phyloP scores from a whole-genome alignment of 2,329 filamentous ascomycete genomes.

The Monosporascus sp. region DNA sequence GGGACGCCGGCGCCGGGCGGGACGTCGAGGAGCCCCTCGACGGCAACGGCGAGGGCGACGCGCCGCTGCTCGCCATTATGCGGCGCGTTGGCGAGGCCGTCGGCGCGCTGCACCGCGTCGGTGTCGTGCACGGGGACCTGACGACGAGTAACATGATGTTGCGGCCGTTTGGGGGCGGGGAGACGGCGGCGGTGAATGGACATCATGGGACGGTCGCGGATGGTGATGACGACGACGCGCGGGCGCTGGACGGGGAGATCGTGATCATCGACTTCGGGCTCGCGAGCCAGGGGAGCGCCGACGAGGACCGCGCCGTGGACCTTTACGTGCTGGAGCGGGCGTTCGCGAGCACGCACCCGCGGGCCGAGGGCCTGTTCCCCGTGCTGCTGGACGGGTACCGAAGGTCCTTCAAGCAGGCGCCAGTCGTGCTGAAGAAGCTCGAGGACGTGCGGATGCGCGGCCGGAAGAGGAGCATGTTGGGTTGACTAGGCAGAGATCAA shows the following conservation, averaged over 20 bases:
- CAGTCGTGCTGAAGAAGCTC: constrained; percentile 69
- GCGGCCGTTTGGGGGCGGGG: constrained; percentile 31
- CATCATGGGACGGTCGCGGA: constrained; percentile 2
- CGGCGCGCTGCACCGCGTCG: constrained; percentile 72
- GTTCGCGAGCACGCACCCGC: constrained; percentile 90
- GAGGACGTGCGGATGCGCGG: constrained; percentile 93
- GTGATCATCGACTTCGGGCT: constrained; percentile 94
- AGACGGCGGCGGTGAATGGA: constrained; percentile 2
- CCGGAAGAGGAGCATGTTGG: constrained; percentile 94
- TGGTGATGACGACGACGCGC: constrained; percentile 15
- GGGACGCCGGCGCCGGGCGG: constrained; percentile 10
- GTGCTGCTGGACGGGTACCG: constrained; percentile 71
- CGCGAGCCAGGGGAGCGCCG: constrained; percentile 70
- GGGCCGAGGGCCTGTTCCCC: constrained; percentile 69
- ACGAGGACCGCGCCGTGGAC: constrained; percentile 94
- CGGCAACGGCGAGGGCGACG: constrained; percentile 36
- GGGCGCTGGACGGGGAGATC: constrained; percentile 61
- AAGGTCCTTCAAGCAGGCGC: constrained; percentile 68
- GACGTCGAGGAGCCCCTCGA: constrained; percentile 10
- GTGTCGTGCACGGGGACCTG: constrained; percentile 89
- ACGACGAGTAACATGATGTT: constrained; percentile 98
- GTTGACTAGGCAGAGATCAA: constrained; percentile 40
- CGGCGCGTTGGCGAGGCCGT: constrained; percentile 64
- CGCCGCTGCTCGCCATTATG: constrained; percentile 58
- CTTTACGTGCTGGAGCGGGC: constrained; percentile 92